phyloP scores from a whole-genome alignment of 352 stramenopile species.

The Phytopythium delawarense region DNA sequence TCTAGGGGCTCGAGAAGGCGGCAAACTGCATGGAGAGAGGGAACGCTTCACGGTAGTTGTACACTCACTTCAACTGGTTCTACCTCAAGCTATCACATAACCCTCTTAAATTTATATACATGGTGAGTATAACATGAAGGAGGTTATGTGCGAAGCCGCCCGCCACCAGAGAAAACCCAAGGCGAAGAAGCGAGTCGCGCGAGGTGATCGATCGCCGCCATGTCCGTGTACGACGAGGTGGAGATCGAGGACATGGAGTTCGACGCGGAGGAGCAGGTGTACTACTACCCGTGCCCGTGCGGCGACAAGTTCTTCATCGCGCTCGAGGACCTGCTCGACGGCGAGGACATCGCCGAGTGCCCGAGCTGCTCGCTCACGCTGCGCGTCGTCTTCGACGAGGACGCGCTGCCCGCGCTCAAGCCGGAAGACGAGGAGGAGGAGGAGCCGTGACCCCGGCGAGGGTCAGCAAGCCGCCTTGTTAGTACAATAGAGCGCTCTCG shows the following conservation, averaged over 20 bases:
- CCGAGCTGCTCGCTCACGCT: slow-evolving; percentile 96
- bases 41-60: too few relatives aligned
- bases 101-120: too few relatives aligned
- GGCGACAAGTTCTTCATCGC: slow-evolving; percentile 92
- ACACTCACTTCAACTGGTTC: too few relatives aligned
- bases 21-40: too few relatives aligned
- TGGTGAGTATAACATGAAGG: too few relatives aligned
- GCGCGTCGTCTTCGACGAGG: slow-evolving; percentile 94
- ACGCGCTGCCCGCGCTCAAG: slow-evolving; percentile 66
- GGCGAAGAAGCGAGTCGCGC: background rate
- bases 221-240: slow-evolving; percentile 97
- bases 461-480: background rate
- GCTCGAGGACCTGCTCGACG: slow-evolving; percentile 88
- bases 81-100: too few relatives aligned
- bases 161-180: background rate
- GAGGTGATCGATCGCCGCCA: slow-evolving; percentile 12
- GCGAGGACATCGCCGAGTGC: slow-evolving; percentile 97
- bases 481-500: background rate
- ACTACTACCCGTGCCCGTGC: slow-evolving; percentile 98
- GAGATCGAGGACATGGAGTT: slow-evolving; percentile 98
- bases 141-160: too few relatives aligned
- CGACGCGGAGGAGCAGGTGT: slow-evolving; percentile 91
- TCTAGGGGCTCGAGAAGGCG: too few relatives aligned
- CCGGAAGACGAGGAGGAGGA: slow-evolving; percentile 23
- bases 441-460: background rate